Conservation (phyloP, 345 rosid species). For the Passiflora organensis region DNA sequence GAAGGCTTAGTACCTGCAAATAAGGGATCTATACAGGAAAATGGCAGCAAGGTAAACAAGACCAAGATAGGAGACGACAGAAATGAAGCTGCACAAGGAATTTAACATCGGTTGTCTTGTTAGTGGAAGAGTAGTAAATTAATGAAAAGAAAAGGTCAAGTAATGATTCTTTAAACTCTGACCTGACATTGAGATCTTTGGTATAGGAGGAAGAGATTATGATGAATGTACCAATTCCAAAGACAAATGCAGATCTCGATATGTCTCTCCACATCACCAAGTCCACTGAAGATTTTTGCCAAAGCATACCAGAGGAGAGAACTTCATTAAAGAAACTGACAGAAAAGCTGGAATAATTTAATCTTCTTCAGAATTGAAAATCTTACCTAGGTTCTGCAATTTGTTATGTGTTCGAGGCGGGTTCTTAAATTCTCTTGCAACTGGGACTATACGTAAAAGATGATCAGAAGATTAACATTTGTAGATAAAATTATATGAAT, state of each 20-base stretch:
- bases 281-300: conserved; percentile 53
- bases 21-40: conserved; percentile 57
- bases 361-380: conserved; percentile 6
- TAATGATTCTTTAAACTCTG: conserved; percentile 13
- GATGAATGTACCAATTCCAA: conserved; percentile 72
- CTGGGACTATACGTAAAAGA: conserved; percentile 19
- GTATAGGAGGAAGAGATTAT: conserved; percentile 75
- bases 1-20: conserved; percentile 80
- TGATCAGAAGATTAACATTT: background rate
- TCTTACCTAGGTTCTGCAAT: conserved; percentile 65
- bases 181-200: conserved; percentile 68
- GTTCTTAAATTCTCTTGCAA: conserved; percentile 26
- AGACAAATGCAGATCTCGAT: conserved; percentile 66
- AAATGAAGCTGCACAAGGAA: conserved; percentile 55
- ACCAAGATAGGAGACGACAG: conserved; percentile 76
- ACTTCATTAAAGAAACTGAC: background rate
- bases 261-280: conserved; percentile 91
- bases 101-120: conserved; percentile 7
- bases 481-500: background rate
- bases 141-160: no score
- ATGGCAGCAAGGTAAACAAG: conserved; percentile 67
- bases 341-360: background rate
- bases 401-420: conserved; percentile 52
- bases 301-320: background rate
- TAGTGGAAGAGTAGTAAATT: no score